Percentiles rank a stretch among this genome's conserved stretches.
Conservation (phyloP, 2,329 filamentous ascomycete species). For the Fusarium setosum region DNA sequence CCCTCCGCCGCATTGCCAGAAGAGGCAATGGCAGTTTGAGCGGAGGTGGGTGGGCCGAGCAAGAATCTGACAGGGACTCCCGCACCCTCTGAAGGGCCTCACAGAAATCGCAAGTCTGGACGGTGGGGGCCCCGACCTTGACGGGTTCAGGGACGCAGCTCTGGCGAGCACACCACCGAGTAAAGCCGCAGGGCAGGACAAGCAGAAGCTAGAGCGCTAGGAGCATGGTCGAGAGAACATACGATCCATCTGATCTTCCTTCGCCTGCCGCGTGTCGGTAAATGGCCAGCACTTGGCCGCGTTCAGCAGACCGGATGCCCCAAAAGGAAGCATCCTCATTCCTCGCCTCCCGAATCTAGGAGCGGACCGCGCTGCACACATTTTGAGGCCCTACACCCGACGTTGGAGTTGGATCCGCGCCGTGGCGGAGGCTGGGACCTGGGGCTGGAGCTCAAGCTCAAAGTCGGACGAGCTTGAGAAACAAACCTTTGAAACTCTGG, state of each 20-base stretch:
- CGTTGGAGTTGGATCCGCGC: slow-evolving; percentile 1
- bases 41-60: slow-evolving; percentile 36
- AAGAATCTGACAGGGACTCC: slow-evolving; percentile 26
- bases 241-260: slow-evolving; percentile 30
- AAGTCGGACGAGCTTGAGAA: slow-evolving; percentile 4
- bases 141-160: slow-evolving; percentile 20
- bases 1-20: slow-evolving; percentile 27
- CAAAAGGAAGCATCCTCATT: slow-evolving; percentile 6
- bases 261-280: slow-evolving; percentile 18
- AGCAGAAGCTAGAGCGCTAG: slow-evolving; percentile 15
- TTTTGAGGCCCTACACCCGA: not conserved
- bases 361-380: slow-evolving; percentile 1
- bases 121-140: slow-evolving; percentile 40
- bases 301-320: slow-evolving; percentile 21
- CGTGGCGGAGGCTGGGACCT: slow-evolving; percentile 22
- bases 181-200: slow-evolving; percentile 14
- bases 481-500: slow-evolving; percentile 10
- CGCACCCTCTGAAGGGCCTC: slow-evolving; percentile 34
- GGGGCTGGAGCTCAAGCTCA: slow-evolving; percentile 21
- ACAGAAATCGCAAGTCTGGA: slow-evolving; percentile 13
- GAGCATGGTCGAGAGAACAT: slow-evolving; percentile 30
- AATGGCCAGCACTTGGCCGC: slow-evolving; percentile 8
- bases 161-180: slow-evolving; percentile 30
- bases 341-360: slow-evolving; percentile 2
- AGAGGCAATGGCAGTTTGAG: slow-evolving; percentile 34